Evolutionary conservation across 2,329 filamentous ascomycete genomes (phyloP).

Genomic region (Neofusicoccum sp.): DNA sequence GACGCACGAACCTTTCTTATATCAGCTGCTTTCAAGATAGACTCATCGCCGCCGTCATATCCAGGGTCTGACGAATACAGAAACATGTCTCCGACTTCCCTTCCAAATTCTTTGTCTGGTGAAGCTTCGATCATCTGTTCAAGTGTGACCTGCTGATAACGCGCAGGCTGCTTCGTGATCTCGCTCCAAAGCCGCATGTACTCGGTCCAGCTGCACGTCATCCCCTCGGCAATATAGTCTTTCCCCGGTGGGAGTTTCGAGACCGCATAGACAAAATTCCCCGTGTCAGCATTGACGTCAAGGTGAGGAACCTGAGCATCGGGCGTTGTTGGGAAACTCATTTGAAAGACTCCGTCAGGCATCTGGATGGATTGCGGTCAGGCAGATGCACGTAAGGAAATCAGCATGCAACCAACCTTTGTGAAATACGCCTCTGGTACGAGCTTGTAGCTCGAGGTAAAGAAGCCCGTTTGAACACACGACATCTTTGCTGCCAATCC

Average conservation of each 20-base stretch:
- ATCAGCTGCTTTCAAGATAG: neutral
- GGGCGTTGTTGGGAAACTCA: neutral
- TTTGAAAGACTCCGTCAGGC: neutral
- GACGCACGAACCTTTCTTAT: neutral
- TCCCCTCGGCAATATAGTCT: neutral
- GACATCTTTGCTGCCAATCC: slow-evolving; percentile 23
- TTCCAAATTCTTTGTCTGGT: slow-evolving; percentile 43
- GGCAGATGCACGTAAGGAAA: neutral
- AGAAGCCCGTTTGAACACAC: slow-evolving; percentile 24
- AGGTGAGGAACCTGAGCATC: slow-evolving; percentile 10
- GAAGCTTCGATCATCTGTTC: slow-evolving; percentile 43
- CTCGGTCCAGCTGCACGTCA: slow-evolving; percentile 9
- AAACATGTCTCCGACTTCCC: slow-evolving; percentile 50
- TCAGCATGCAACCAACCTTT: slow-evolving; percentile 10
- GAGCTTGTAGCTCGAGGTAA: slow-evolving; percentile 18
- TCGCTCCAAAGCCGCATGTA: slow-evolving; percentile 6
- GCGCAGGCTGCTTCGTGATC: neutral
- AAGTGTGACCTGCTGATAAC: slow-evolving; percentile 27
- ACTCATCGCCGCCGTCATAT: slow-evolving; percentile 46
- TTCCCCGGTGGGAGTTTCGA: neutral
- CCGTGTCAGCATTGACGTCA: slow-evolving; percentile 1
- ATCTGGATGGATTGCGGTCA: neutral
- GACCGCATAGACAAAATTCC: neutral
- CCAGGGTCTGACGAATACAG: slow-evolving; percentile 49
- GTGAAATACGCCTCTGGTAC: neutral